These are phyloP conservation scores for Chytriomyces hyalinus DNA, from an alignment of 192 early-diverging fungal species.

Conservation along the genomic window DNA sequence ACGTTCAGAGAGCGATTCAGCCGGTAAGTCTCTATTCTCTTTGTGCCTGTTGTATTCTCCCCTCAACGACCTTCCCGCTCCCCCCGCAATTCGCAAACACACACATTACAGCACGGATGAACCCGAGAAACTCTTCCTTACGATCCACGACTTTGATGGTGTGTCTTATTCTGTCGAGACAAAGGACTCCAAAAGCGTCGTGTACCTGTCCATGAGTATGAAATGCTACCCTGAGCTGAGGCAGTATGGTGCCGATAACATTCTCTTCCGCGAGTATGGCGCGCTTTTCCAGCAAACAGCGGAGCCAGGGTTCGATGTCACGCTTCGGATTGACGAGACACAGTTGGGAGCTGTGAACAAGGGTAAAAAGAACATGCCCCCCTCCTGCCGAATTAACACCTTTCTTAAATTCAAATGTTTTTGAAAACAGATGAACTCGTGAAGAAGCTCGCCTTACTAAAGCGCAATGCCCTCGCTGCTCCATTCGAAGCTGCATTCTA, in stretches of 20 bases:
- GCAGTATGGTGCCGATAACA: conserved; percentile 80
- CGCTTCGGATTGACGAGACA: conserved; percentile 82
- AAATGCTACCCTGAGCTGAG: conserved; percentile 82
- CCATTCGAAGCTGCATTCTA: conserved; percentile 91
- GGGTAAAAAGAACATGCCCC: too few species aligned
- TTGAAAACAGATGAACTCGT: conserved; percentile 57
- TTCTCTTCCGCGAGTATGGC: conserved; percentile 85
- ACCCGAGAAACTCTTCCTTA: conserved; percentile 56
- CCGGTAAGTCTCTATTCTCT: conserved; percentile 34
- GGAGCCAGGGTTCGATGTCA: conserved; percentile 74
- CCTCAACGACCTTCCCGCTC: not conserved
- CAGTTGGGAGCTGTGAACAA: conserved; percentile 71
- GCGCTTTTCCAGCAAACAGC: conserved; percentile 54
- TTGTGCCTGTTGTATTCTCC: not conserved
- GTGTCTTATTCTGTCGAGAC: conserved; percentile 86
- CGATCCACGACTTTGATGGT: conserved; percentile 96
- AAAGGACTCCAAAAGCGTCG: conserved; percentile 55
- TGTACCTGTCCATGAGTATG: conserved; percentile 80
- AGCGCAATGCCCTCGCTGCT: conserved; percentile 92
- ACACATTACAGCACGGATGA: conserved; percentile 17
- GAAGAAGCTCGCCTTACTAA: conserved; percentile 84
- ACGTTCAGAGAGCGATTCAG: conserved; percentile 64
- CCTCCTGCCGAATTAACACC: too few species aligned
- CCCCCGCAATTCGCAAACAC: not conserved
- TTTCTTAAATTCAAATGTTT: not conserved